Percentiles rank a stretch among this genome's conserved stretches.
phyloP scores from a whole-genome alignment of 345 rosid species.

The Cardamine chenopodiifolia region DNA sequence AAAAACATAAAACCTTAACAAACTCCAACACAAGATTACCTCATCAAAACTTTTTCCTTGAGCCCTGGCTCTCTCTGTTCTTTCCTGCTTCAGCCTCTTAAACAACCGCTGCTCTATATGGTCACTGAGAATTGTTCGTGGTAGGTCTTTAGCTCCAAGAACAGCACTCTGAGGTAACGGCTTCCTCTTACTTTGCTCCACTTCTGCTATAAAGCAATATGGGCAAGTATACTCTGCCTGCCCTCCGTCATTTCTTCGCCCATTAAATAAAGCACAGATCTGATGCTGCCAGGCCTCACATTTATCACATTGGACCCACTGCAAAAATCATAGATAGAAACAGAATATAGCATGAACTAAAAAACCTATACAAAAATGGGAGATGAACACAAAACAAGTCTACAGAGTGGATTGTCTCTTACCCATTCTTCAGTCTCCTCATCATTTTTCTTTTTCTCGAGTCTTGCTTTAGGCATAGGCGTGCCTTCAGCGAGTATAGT shows the following conservation, averaged over 20 bases:
- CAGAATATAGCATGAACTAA: slow-evolving; percentile 7
- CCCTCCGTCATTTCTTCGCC: slow-evolving; percentile 98
- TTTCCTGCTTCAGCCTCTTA: slow-evolving; percentile 78
- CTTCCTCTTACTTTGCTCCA: slow-evolving; percentile 87
- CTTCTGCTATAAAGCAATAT: slow-evolving; percentile 87
- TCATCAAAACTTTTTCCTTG: slow-evolving; percentile 90
- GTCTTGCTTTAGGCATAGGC: slow-evolving; percentile 70
- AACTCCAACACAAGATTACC: slow-evolving; percentile 51
- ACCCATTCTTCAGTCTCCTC: slow-evolving; percentile 99
- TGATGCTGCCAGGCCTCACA: slow-evolving; percentile 99
- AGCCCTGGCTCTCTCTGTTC: slow-evolving; percentile 79
- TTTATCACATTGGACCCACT: slow-evolving; percentile 99
- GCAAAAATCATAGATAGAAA: slow-evolving; percentile 43
- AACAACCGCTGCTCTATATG: slow-evolving; percentile 90
- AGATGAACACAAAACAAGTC: slow-evolving; percentile 9
- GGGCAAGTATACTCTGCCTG: slow-evolving; percentile 99
- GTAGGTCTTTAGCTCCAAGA: slow-evolving; percentile 97
- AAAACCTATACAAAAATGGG: not conserved
- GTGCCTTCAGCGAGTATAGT: slow-evolving; percentile 75
- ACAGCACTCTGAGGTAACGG: slow-evolving; percentile 98
- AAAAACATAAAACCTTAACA: slow-evolving; percentile 7
- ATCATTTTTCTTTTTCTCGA: slow-evolving; percentile 99
- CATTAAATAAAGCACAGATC: slow-evolving; percentile 97
- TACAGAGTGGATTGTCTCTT: slow-evolving; percentile 29
- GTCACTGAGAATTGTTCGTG: slow-evolving; percentile 93